Base-by-base conservation (phyloP, 1,139 yeast genomes). In the Lipomyces yarrowii region DNA sequence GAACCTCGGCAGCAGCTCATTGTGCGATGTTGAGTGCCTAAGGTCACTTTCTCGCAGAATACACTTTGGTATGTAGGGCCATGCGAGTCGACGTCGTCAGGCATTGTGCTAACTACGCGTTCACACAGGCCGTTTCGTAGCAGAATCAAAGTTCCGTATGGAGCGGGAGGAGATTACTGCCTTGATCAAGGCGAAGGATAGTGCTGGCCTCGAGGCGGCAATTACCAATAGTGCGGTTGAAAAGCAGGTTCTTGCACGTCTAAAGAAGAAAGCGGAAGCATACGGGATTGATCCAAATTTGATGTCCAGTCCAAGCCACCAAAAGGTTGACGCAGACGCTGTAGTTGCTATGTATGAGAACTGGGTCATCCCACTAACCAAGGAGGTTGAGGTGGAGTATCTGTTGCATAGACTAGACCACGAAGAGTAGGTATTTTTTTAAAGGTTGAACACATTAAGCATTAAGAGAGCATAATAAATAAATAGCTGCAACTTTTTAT, bases 41-140 rank as follows among this genome's bases (percentile, higher is more conserved):
- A 98, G 93, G 77, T 88, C 97, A 4, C 80, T 94, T 60, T 90
- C 97, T n/a, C 84, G 99, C 74, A 85, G 99, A 75, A 91, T 94
- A 71, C 99, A 94, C 79, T 94, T 94, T 78, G 99, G 98, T 62
- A 26, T 26, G 65, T 21, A 4, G 32, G 23, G 32, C 13, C 46
- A n/a, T 32, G 52, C 15, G n/a, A 39, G 7, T 26, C 7, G 23
- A 10, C 10, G n/a, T 6, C 8, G 18, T 54, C 37, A 32, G 26
- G 8, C 15, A 18, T 10, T 7, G 15, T 26, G 11, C 18, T 15
- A 10, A 53, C 42, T 10, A 42, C 33, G 7, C 8, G 7, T 23
- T 7, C n/a, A 1, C 26, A 13, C 18, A 64, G 67, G 68, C 18
- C 69, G 69, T 78, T 94, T 94, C 80, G 99, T 94, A 5, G 99